Conservation (phyloP, 805 yeast species). For the Kluyveromyces siamensis region DNA sequence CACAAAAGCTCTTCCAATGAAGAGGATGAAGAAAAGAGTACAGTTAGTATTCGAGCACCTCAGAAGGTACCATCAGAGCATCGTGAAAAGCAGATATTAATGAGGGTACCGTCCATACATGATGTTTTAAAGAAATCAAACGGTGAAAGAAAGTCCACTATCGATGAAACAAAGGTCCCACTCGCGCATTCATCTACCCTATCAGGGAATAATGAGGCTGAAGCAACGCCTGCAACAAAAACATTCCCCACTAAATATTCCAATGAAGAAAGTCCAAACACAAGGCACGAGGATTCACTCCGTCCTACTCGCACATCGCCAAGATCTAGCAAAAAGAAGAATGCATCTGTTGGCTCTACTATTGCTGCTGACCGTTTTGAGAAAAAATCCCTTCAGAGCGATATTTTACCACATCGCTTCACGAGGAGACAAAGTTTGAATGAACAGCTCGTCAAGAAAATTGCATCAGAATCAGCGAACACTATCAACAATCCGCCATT, state of each 20-base stretch:
- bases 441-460: neutral
- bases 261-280: too few species aligned
- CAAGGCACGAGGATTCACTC: neutral
- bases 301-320: neutral
- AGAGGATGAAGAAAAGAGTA: neutral
- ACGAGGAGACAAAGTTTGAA: neutral
- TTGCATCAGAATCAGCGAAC: neutral
- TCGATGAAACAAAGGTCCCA: neutral
- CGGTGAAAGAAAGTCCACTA: neutral
- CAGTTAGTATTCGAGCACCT: neutral
- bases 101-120: neutral
- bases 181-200: neutral
- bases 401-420: neutral
- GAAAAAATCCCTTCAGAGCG: neutral
- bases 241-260: neutral
- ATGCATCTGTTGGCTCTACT: neutral
- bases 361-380: neutral
- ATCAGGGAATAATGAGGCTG: neutral
- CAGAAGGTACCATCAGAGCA: neutral
- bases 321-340: neutral
- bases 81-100: too few species aligned
- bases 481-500: neutral
- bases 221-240: neutral
- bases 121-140: neutral
- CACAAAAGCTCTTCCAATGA: too few species aligned